A percentile compares a stretch with the other conserved stretches of the same genome.
phyloP scores from a whole-genome alignment of 2,329 filamentous ascomycete genomes.

The Claviceps purpurea region DNA sequence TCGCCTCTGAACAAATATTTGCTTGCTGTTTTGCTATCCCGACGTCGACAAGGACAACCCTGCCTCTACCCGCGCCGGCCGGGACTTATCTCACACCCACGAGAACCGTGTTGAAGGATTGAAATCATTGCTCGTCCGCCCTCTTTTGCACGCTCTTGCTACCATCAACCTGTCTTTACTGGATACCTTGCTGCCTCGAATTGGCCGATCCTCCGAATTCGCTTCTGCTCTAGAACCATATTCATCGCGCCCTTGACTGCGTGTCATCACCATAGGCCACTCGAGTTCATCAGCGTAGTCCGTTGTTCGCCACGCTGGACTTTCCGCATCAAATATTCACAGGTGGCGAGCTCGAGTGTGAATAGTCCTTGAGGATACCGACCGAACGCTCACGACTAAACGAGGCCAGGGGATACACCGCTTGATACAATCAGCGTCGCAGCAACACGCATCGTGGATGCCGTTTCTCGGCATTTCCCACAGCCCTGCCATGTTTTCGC shows the following conservation, averaged over 20 bases:
- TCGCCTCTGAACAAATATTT: background rate
- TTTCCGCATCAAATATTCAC: background rate
- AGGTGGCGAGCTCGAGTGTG: background rate
- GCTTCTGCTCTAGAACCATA: too few relatives aligned
- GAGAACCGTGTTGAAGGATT: background rate
- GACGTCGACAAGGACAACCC: background rate
- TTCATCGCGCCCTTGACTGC: background rate
- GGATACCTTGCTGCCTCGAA: background rate
- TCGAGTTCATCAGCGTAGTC: background rate
- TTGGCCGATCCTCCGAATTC: background rate
- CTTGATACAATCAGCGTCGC: background rate
- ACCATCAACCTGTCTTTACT: background rate
- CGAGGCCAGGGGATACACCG: background rate
- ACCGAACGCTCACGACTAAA: background rate
- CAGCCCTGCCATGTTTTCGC: constrained; percentile 20
- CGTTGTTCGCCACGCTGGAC: background rate
- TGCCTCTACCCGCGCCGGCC: background rate
- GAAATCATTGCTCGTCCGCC: constrained; percentile 2
- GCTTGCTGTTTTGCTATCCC: background rate
- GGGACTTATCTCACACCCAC: background rate
- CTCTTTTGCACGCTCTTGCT: background rate
- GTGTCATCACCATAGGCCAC: background rate
- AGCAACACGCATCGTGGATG: background rate
- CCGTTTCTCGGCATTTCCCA: background rate
- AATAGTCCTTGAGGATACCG: too few relatives aligned